A percentile compares a stretch with the other conserved stretches of the same genome.
These are phyloP conservation scores for Leishmania braziliensis DNA, from an alignment of 208 protist species.

Conservation along the genomic window DNA sequence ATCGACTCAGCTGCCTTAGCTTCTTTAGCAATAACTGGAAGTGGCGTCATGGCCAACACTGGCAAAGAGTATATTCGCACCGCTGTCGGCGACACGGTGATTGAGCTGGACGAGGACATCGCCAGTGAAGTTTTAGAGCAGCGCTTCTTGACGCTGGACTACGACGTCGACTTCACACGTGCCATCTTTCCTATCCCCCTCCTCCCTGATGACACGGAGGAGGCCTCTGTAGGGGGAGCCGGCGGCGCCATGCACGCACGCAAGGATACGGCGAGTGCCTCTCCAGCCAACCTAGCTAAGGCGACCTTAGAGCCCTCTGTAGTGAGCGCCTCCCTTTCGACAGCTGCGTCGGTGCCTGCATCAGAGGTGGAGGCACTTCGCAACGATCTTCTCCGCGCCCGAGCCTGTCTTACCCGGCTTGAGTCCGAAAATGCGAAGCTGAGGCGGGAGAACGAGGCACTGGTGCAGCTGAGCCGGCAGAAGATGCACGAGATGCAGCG, in stretches of 20 bases:
- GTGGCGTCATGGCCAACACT: background rate
- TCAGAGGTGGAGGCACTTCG: background rate
- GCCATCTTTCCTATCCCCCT: conserved; percentile 84
- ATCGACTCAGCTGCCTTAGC: background rate
- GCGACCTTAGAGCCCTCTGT: background rate
- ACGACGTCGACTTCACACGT: conserved; percentile 88
- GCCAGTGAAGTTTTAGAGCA: conserved; percentile 46
- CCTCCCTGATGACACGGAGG: background rate
- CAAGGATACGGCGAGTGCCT: background rate
- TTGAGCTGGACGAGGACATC: conserved; percentile 46
- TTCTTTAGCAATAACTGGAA: background rate
- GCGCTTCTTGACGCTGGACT: conserved; percentile 81
- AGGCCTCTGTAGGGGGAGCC: background rate
- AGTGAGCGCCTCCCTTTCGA: background rate
- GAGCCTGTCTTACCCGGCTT: conserved; percentile 11
- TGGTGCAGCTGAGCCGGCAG: conserved; percentile 65
- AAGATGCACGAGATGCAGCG: conserved; percentile 90
- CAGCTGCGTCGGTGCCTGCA: background rate
- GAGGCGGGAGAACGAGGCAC: conserved; percentile 58
- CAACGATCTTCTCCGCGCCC: conserved; percentile 27
- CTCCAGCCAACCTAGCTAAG: background rate
- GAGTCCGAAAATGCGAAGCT: conserved; percentile 64
- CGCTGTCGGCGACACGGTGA: conserved; percentile 36
- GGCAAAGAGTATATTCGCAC: conserved; percentile 25
- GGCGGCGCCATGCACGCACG: background rate